Base-by-base conservation (phyloP, 2,329 filamentous ascomycete species). In the Pseudofabraea citricarpa region DNA sequence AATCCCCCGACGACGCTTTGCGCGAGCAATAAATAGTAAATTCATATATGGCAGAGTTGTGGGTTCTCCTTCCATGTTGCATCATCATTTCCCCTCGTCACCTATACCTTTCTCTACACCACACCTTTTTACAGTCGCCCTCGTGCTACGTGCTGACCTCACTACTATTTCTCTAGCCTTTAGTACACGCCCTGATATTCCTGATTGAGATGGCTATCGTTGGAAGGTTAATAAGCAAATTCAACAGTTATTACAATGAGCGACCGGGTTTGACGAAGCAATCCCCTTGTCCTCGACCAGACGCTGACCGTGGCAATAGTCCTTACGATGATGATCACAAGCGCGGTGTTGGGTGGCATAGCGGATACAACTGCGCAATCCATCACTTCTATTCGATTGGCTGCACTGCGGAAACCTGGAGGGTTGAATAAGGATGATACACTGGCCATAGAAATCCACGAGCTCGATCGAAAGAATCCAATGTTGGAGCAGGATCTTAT, bases 251-350 rank as follows among this genome's bases (percentile, higher is more conserved):
- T 71, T 98, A 97, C 77, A 84, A 88, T 54, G 83, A 90, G 61
- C 86, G 87, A 61, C 93, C 91, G 60, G 73, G 87, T 90, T 74
- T 54, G 76, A 63, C 38, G 5, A 13, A 15, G 16, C 29, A 12
- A 32, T 16, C 20, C 10, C 36, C 24, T 41, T 16, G 18, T 36
- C 41, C 33, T 40, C n/a, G n/a, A 15, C 31, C 19, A 18, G 6
- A 20, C 36, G 44, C 37, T 50, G 51, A 44, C 52, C 42, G 22
- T 20, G 27, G 23, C 22, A 5, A 19, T 62, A 87, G 87, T 98
- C 32, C 79, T 98, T 59, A 98, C 93, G 50, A 98, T 95, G 68
- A 98, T 98, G 91, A 88, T 96, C 62, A 95, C 91, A 64, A 98
- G 98, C 71, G 87, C 93, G 54, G 85, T 97, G 44, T 81, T 98